These are phyloP conservation scores for Amphichorda felina DNA, from an alignment of 2,329 filamentous ascomycete genomes.

Conservation along the genomic window DNA sequence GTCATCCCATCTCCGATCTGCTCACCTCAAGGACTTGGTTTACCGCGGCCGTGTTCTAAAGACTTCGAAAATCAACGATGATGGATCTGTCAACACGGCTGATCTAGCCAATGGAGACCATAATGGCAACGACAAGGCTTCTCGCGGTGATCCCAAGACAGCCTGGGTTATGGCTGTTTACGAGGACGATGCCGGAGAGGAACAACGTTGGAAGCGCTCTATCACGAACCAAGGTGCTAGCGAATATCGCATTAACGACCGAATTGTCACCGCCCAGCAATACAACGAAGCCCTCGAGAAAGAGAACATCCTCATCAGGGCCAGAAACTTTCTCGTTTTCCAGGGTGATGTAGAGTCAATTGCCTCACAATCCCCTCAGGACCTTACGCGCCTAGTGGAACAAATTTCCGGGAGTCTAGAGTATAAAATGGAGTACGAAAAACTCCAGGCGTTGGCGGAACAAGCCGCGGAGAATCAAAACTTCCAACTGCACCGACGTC, in stretches of 20 bases:
- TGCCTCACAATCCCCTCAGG: conserved; percentile 86
- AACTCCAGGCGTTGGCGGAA: conserved; percentile 74
- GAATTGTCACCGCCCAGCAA: conserved; percentile 73
- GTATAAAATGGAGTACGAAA: conserved; percentile 88
- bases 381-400: conserved; percentile 87
- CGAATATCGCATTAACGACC: conserved; percentile 95
- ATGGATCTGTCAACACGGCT: conserved; percentile 61
- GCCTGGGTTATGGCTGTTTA: conserved; percentile 99
- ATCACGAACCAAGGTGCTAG: conserved; percentile 83
- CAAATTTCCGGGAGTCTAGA: conserved; percentile 96
- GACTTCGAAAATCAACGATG: conserved; percentile 84
- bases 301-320: conserved; percentile 96
- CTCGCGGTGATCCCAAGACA: conserved; percentile 76
- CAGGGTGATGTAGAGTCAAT: conserved; percentile 97
- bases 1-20: conserved; percentile 91
- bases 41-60: conserved; percentile 92
- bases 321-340: conserved; percentile 94
- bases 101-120: conserved; percentile 50
- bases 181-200: conserved; percentile 90
- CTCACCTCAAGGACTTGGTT: conserved; percentile 86
- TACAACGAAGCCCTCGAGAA: conserved; percentile 89
- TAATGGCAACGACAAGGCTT: conserved; percentile 49
- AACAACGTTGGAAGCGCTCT: conserved; percentile 89
- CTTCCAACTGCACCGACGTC: conserved; percentile 76
- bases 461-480: conserved; percentile 81